Conservation (phyloP, 1,284 basidiomycete genomes). For the Ustilago trichophora region DNA sequence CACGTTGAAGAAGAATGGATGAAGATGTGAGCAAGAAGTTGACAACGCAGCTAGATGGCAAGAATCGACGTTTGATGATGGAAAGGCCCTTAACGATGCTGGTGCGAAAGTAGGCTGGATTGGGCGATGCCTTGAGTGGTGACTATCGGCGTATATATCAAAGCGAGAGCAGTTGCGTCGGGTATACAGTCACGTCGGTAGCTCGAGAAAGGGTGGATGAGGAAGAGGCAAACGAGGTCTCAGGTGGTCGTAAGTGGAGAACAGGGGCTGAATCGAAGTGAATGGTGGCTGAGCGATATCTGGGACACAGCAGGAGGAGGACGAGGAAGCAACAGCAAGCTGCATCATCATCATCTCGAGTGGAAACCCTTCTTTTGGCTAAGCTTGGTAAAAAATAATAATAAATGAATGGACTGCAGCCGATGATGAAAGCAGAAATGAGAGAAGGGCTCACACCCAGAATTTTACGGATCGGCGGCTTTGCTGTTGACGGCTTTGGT, state of each 20-base stretch:
- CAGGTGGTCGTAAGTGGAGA: background rate
- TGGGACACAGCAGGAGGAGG: background rate
- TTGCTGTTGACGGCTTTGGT: conserved; percentile 2
- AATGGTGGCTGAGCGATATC: background rate
- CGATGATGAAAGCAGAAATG: background rate
- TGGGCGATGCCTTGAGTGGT: background rate
- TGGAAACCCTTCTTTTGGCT: conserved; percentile 4
- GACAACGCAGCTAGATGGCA: background rate
- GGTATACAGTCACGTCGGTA: background rate
- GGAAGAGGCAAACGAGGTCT: background rate
- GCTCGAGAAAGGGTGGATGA: background rate
- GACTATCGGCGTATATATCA: conserved; percentile 8
- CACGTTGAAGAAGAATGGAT: background rate
- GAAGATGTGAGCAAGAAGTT: background rate
- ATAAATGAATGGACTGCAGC: background rate
- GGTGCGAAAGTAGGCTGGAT: too few species aligned
- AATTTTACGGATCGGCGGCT: conserved; percentile 26
- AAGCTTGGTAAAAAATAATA: conserved; percentile 4
- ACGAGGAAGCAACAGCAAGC: background rate
- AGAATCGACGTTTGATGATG: conserved; percentile 2
- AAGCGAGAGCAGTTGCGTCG: too few species aligned
- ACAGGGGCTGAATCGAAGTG: background rate
- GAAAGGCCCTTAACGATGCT: background rate
- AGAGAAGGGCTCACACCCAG: conserved; percentile 13
- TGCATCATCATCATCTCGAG: background rate